Percentiles rank a stretch among this genome's conserved stretches.
These are phyloP conservation scores for Starmerella geochares DNA, from an alignment of 805 yeast genomes.

Conservation along the genomic window DNA sequence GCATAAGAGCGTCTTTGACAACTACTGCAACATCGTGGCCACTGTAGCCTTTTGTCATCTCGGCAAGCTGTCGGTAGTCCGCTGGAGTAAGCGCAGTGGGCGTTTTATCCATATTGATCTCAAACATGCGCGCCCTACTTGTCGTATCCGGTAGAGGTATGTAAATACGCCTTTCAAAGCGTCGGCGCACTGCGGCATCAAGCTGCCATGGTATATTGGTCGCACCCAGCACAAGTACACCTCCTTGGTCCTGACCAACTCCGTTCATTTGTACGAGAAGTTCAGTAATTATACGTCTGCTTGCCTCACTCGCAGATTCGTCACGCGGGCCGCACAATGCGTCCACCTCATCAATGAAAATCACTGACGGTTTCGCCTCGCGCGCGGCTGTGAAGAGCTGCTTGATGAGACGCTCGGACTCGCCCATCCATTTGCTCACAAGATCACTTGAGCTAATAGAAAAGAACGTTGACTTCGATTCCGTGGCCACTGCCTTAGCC, in stretches of 20 bases:
- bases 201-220: conserved; percentile 98
- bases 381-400: conserved; percentile 93
- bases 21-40: conserved; percentile 97
- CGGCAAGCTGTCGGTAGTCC: conserved; percentile 71
- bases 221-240: conserved; percentile 91
- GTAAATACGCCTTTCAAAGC: conserved; percentile 91
- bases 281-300: conserved; percentile 92
- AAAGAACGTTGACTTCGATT: conserved; percentile 93
- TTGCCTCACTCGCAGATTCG: conserved; percentile 94
- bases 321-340: conserved; percentile 97
- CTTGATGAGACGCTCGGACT: conserved; percentile 88
- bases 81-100: conserved; percentile 66
- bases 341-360: conserved; percentile 95
- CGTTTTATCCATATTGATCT: conserved; percentile 79
- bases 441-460: conserved; percentile 92
- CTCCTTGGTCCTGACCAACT: conserved; percentile 87
- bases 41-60: conserved; percentile 93
- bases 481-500: conserved; percentile 98
- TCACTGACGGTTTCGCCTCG: conserved; percentile 89
- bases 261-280: conserved; percentile 97
- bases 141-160: conserved; percentile 91
- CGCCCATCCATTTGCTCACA: conserved; percentile 99
- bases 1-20: conserved; percentile 95
- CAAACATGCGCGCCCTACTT: conserved; percentile 88
- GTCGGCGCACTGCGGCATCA: conserved; percentile 92